Percentiles rank a stretch among this genome's conserved stretches.
Evolutionary conservation across 805 yeast genomes (phyloP).

Genomic region (Tetrapisispora namnaoensis): DNA sequence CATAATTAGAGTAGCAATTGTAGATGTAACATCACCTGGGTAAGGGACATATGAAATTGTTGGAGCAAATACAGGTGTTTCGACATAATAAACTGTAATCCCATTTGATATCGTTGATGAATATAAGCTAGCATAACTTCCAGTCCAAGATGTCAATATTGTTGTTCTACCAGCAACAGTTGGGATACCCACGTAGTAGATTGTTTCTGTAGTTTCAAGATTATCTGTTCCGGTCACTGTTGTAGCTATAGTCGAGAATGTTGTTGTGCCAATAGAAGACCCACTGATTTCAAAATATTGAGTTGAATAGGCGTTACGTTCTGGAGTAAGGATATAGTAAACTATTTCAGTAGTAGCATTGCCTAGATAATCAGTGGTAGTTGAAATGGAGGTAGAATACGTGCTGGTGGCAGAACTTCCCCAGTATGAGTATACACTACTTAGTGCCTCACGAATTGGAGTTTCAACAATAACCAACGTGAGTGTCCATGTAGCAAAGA

Average conservation of each 20-base stretch:
- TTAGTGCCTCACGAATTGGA: background rate
- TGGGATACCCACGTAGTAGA: background rate
- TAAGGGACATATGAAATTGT: background rate
- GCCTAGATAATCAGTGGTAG: conserved; percentile 4
- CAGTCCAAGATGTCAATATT: background rate
- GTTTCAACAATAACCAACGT: background rate
- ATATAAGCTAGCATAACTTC: background rate
- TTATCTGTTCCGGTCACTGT: background rate
- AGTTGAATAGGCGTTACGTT: background rate
- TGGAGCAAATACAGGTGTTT: background rate
- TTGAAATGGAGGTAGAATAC: conserved; percentile 1
- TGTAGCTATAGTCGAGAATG: background rate
- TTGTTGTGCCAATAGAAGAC: conserved; percentile 2
- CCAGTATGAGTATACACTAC: background rate
- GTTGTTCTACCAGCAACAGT: background rate
- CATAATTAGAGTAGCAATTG: background rate
- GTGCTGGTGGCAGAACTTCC: background rate
- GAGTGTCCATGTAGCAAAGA: background rate
- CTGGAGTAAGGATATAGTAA: background rate
- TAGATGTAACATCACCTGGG: background rate
- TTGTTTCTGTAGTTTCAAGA: background rate
- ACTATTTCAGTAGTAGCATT: background rate
- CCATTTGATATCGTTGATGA: background rate
- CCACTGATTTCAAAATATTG: conserved; percentile 1
- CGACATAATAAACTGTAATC: background rate